Percentiles rank a stretch among this genome's conserved stretches.
Conservation (phyloP, 805 yeast genomes). For the Isabelozyma gotoi region DNA sequence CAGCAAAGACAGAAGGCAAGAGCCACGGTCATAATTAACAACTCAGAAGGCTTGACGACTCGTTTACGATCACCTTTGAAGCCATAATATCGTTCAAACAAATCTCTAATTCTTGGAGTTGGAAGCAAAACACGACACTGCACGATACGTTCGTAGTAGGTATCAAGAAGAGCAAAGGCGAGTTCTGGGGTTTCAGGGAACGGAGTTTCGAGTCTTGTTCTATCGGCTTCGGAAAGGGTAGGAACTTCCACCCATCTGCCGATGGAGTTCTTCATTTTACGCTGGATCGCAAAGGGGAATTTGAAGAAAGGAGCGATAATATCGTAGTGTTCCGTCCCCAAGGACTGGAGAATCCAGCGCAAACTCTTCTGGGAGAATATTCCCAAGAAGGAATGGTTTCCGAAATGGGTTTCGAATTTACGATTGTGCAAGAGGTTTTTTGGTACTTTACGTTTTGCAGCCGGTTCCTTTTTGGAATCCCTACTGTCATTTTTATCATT, state of each 20-base stretch:
- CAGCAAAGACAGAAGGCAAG: conserved; percentile 18
- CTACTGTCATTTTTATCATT: background rate
- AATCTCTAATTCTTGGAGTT: conserved; percentile 9
- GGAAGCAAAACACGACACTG: conserved; percentile 4
- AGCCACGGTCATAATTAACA: conserved; percentile 31
- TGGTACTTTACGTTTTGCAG: background rate
- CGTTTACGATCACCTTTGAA: conserved; percentile 6
- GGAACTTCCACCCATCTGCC: conserved; percentile 29
- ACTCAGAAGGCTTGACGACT: conserved; percentile 27
- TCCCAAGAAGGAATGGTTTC: conserved; percentile 36
- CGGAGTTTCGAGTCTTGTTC: background rate
- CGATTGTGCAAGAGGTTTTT: background rate
- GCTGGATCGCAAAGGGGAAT: conserved; percentile 17
- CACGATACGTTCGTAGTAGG: conserved; percentile 12
- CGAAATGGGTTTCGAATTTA: conserved; percentile 23
- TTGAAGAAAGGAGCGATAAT: conserved; percentile 25
- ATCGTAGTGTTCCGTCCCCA: conserved; percentile 21
- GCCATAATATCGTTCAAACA: conserved; percentile 27
- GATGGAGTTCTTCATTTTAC: conserved; percentile 4
- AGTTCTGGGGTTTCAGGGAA: conserved; percentile 11
- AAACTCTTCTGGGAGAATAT: conserved; percentile 34
- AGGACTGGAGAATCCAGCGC: conserved; percentile 26
- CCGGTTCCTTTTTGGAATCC: background rate
- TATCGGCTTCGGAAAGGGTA: background rate
- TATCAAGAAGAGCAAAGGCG: conserved; percentile 24